phyloP scores from a whole-genome alignment of 2,329 filamentous ascomycete genomes.

The Claviceps capensis region DNA sequence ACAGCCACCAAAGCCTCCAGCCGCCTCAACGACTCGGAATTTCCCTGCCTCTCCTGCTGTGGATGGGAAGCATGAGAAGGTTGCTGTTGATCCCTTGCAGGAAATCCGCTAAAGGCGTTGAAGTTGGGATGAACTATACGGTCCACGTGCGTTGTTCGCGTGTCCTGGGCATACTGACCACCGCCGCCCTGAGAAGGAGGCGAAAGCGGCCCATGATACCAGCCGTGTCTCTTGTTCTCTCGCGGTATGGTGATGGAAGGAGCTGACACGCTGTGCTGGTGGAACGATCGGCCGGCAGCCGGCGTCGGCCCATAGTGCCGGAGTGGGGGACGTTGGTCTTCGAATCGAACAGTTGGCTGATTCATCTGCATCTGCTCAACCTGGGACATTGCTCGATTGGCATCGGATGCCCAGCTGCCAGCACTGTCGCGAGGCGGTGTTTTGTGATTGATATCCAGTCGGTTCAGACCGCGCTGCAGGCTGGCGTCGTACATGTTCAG shows the following conservation, averaged over 20 bases:
- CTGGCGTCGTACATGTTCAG: conserved; percentile 50
- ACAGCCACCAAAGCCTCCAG: conserved; percentile 31
- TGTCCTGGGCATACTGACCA: conserved; percentile 14
- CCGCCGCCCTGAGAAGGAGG: conserved; percentile 20
- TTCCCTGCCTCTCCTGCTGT: conserved; percentile 16
- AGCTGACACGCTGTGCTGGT: conserved; percentile 48
- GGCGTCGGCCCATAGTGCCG: conserved; percentile 18
- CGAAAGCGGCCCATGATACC: conserved; percentile 48
- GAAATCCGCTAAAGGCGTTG: conserved; percentile 37
- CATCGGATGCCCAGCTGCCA: conserved; percentile 42
- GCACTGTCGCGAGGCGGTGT: conserved; percentile 38
- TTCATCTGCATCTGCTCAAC: conserved; percentile 35
- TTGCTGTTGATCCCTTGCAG: conserved; percentile 18
- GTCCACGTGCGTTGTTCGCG: conserved; percentile 32
- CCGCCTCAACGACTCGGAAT: conserved; percentile 21
- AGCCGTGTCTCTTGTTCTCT: conserved; percentile 53
- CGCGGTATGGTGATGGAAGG: conserved; percentile 41
- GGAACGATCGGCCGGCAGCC: conserved; percentile 21
- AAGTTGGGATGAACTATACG: conserved; percentile 46
- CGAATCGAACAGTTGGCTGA: conserved; percentile 39
- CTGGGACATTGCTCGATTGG: conserved; percentile 39
- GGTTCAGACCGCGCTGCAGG: conserved; percentile 51
- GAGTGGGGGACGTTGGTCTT: conserved; percentile 28
- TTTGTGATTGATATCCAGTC: conserved; percentile 47
- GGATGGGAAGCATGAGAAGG: conserved; percentile 5